These are phyloP conservation scores for Pythium brassicae DNA, from an alignment of 352 stramenopile genomes.

Conservation along the genomic window DNA sequence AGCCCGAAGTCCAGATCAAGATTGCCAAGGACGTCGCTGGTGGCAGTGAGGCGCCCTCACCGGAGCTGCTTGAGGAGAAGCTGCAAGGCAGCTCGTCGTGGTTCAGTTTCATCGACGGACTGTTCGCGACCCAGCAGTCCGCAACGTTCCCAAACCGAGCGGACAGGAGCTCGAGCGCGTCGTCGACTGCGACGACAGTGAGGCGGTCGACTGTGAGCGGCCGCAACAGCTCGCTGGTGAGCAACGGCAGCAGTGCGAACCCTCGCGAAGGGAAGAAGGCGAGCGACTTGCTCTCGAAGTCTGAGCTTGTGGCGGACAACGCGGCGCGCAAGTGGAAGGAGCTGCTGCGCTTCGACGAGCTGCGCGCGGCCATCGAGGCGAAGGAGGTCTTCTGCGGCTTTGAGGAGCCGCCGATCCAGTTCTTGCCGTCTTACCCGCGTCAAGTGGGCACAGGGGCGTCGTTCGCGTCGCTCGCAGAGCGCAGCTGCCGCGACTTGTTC, in stretches of 20 bases:
- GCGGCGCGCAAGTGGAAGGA: constrained; percentile 67
- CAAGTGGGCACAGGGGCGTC: constrained; percentile 47
- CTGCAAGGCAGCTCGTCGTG: constrained; percentile 16
- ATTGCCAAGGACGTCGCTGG: background rate
- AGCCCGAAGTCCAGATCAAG: constrained; percentile 9
- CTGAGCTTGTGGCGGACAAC: constrained; percentile 52
- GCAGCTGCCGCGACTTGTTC: constrained; percentile 53
- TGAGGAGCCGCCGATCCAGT: constrained; percentile 70
- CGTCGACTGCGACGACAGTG: background rate
- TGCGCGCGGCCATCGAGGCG: constrained; percentile 61
- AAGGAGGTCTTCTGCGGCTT: constrained; percentile 87
- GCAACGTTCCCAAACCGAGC: background rate
- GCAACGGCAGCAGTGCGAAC: background rate
- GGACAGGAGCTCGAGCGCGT: background rate
- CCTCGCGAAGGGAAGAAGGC: constrained; percentile 55
- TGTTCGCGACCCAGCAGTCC: constrained; percentile 24
- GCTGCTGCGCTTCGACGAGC: constrained; percentile 65
- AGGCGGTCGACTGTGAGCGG: constrained; percentile 11
- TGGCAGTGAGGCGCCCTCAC: background rate
- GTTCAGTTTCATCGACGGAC: constrained; percentile 44
- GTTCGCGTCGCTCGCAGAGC: constrained; percentile 67
- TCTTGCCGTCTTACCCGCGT: constrained; percentile 71
- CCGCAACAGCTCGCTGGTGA: background rate
- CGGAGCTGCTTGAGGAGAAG: constrained; percentile 2
- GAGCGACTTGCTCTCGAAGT: constrained; percentile 56